Percentiles rank a stretch among this genome's conserved stretches.
Conservation (phyloP, 164 flowering plant genomes). For the Umbellularia californica region DNA sequence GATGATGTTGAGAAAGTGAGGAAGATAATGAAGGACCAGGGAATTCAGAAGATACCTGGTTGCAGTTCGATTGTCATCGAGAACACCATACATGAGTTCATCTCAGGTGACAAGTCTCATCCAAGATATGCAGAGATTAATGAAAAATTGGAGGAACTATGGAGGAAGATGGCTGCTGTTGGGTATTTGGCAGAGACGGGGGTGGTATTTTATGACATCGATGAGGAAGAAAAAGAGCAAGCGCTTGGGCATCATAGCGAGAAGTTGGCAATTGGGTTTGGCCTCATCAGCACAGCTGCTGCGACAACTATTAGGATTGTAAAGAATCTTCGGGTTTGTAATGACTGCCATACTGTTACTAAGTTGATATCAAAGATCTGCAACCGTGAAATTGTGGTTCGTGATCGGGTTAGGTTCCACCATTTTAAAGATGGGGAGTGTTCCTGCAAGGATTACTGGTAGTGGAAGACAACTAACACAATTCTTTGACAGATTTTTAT, state of each 20-base stretch:
- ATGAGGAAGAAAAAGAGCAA: conserved; percentile 27
- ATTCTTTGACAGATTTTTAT: background rate
- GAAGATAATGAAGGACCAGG: conserved; percentile 22
- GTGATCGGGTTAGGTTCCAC: conserved; percentile 32
- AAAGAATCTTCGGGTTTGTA: conserved; percentile 30
- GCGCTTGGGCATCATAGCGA: conserved; percentile 27
- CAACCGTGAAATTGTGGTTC: conserved; percentile 27
- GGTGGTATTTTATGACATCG: conserved; percentile 23
- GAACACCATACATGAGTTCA: conserved; percentile 26
- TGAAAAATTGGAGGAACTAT: conserved; percentile 17
- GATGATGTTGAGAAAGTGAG: conserved; percentile 26
- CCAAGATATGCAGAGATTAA: conserved; percentile 19
- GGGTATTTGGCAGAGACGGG: conserved; percentile 19
- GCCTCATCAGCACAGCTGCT: conserved; percentile 19
- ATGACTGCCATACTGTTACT: conserved; percentile 24
- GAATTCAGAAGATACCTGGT: conserved; percentile 27
- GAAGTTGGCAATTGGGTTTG: conserved; percentile 25
- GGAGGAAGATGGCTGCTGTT: conserved; percentile 14
- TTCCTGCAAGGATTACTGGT: conserved; percentile 33
- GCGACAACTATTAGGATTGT: conserved; percentile 18
- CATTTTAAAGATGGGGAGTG: conserved; percentile 28
- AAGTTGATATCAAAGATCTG: conserved; percentile 30
- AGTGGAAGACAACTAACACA: background rate
- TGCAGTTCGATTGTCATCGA: conserved; percentile 26
- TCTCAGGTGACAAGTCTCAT: conserved; percentile 29